phyloP scores from a whole-genome alignment of 192 early-diverging fungal genomes.

The Haplosporangium gracile region DNA sequence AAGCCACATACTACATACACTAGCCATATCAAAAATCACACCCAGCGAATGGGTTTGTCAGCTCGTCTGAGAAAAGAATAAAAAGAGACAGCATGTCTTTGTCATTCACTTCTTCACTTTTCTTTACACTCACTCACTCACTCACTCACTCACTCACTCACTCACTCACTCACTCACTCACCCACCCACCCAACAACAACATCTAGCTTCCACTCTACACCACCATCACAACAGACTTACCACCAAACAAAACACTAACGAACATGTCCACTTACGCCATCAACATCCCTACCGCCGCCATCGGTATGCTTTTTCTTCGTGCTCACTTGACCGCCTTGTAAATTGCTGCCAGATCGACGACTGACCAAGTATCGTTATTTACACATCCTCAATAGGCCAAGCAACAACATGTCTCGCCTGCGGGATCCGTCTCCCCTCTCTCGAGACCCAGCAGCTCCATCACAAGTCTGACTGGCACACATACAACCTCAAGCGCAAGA shows the following conservation, averaged over 20 bases:
- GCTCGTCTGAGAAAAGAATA: not conserved
- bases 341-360: not conserved
- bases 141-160: not conserved
- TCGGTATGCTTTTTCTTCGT: slow-evolving; percentile 22
- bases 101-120: not conserved
- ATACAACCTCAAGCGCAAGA: slow-evolving; percentile 99
- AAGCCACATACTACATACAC: no score
- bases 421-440: slow-evolving; percentile 91
- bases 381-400: slow-evolving; percentile 27
- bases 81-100: not conserved
- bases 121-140: not conserved
- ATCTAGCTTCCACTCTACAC: not conserved
- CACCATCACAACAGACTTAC: not conserved
- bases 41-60: not conserved
- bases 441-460: slow-evolving; percentile 92
- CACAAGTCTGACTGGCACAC: slow-evolving; percentile 98
- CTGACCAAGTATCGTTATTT: no score
- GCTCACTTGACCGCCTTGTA: not conserved
- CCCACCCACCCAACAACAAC: not conserved
- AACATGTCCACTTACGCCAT: slow-evolving; percentile 41
- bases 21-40: not conserved
- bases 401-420: slow-evolving; percentile 84
- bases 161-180: not conserved
- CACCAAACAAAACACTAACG: slow-evolving; percentile 9
- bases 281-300: slow-evolving; percentile 28